Base-by-base conservation (phyloP, 371 early-diverging fungal species). In the Mucor saturninus region DNA sequence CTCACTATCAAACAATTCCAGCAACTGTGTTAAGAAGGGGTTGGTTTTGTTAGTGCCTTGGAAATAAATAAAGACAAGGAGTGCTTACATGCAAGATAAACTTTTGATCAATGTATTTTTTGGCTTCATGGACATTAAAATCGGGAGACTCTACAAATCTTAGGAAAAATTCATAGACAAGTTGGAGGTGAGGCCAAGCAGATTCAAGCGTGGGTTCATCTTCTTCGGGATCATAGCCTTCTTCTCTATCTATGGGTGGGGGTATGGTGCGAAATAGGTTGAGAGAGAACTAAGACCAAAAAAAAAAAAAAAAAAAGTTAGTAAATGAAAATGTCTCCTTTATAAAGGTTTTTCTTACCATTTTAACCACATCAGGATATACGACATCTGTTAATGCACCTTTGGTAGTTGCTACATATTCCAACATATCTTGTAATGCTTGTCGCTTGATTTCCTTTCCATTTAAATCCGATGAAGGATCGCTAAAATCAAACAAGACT, bases 221-320 rank as follows among this genome's bases (percentile, higher is more conserved):
- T 71, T 98, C 99, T 69, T 98, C 99, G 5, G 97, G 97, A 76
- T 98, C 99, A 69, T 92, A 97, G 1, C 93, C 95, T 64, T 97
- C 97, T 43, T 94, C 95, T 68, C 93, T 94, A 68, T 94, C 93
- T 32, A 91, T 88, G 71, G 92, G 95, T 4, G 98, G 97, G 1
- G 98, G 95, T 30, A 98, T 92, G 2, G 96, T 91, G 49, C 98
- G 85, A 77, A 98, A 97, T 38, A 97, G 80, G 79, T 98, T 98
- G 9, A 86, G 75, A 49, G 93, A 80, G 81, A 95, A 93, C 95
- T 95, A 77, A 9, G 15, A 7, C 5, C 35, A 31, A 54, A 14
- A 37, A 28, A 51, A 49, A 42, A 13, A 42, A 13, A 21, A 21
- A 21, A 21, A 21, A 21, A 21, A 21, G 21, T 21, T 21, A 21